These are phyloP conservation scores for Dryas alaskensis DNA, from an alignment of 306 rosid species.

Conservation along the genomic window DNA sequence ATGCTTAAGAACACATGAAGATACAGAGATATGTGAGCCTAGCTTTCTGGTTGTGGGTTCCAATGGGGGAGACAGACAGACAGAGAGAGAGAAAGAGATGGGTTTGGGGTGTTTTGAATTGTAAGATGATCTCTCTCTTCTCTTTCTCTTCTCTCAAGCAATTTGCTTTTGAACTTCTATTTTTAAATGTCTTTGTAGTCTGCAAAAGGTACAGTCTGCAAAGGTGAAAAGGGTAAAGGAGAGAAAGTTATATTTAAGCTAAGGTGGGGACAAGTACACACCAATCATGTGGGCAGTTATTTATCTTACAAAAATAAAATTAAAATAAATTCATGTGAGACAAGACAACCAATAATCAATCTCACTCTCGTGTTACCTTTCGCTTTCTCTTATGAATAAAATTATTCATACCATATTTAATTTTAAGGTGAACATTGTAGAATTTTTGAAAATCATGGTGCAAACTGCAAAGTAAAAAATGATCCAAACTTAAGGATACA, in stretches of 20 bases:
- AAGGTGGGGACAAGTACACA: slow-evolving; percentile 29
- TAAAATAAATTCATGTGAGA: no score
- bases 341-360: no score
- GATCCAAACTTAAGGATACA: no score
- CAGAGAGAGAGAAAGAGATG: slow-evolving; percentile 13
- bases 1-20: slow-evolving; percentile 30
- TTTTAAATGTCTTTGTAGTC: slow-evolving; percentile 9
- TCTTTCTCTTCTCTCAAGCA: slow-evolving; percentile 13
- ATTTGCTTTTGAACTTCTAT: not conserved
- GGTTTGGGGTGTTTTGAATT: not conserved
- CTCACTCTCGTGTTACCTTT: no score
- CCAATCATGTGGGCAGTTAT: slow-evolving; percentile 30
- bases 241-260: slow-evolving; percentile 19
- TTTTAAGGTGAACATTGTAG: no score
- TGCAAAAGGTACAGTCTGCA: not conserved
- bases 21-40: slow-evolving; percentile 16
- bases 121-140: not conserved
- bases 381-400: no score
- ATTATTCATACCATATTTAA: no score
- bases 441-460: no score
- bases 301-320: not conserved
- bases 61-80: slow-evolving; percentile 12
- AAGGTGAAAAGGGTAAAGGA: not conserved
- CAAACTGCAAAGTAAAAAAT: no score
- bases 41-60: slow-evolving; percentile 17